Conservation (phyloP, 1,139 yeast species). For the Kodamaea alishanica region DNA sequence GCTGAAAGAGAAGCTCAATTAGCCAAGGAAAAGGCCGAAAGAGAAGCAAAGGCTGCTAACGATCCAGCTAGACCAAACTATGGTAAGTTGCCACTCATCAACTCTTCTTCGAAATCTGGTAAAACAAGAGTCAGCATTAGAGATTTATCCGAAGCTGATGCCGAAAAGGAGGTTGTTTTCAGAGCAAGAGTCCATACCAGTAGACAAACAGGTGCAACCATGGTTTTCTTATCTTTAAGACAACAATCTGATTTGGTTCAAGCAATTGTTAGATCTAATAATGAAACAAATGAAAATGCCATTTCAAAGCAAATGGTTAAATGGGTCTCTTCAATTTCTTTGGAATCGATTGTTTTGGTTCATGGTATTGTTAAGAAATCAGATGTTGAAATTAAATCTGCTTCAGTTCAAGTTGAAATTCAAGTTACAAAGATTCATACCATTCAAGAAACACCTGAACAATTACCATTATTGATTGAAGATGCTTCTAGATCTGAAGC, state of each 20-base stretch:
- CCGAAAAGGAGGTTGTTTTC: slow-evolving; percentile 75
- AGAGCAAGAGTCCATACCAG: slow-evolving; percentile 93
- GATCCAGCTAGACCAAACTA: slow-evolving; percentile 86
- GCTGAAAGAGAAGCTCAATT: slow-evolving; percentile 89
- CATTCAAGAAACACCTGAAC: slow-evolving; percentile 85
- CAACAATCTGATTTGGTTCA: slow-evolving; percentile 83
- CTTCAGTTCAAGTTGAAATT: slow-evolving; percentile 88
- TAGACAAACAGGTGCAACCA: slow-evolving; percentile 93
- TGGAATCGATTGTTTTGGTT: slow-evolving; percentile 89
- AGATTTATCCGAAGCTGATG: slow-evolving; percentile 59
- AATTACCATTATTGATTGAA: slow-evolving; percentile 89
- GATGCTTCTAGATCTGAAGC: slow-evolving; percentile 95
- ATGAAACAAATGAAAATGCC: slow-evolving; percentile 51
- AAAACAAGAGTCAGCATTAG: slow-evolving; percentile 53
- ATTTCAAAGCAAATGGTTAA: slow-evolving; percentile 95
- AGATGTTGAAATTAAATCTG: slow-evolving; percentile 82
- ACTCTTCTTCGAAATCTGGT: slow-evolving; percentile 67
- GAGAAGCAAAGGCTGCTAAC: slow-evolving; percentile 72
- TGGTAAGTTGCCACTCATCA: slow-evolving; percentile 86
- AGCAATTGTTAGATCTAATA: slow-evolving; percentile 70
- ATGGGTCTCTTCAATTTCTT: slow-evolving; percentile 83
- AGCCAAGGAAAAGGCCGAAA: slow-evolving; percentile 83
- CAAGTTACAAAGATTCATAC: slow-evolving; percentile 69
- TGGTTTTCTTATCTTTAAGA: slow-evolving; percentile 86
- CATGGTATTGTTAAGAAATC: slow-evolving; percentile 82